Base-by-base conservation (phyloP, 257 asterid genomes). In the Nicotiana paniculata region DNA sequence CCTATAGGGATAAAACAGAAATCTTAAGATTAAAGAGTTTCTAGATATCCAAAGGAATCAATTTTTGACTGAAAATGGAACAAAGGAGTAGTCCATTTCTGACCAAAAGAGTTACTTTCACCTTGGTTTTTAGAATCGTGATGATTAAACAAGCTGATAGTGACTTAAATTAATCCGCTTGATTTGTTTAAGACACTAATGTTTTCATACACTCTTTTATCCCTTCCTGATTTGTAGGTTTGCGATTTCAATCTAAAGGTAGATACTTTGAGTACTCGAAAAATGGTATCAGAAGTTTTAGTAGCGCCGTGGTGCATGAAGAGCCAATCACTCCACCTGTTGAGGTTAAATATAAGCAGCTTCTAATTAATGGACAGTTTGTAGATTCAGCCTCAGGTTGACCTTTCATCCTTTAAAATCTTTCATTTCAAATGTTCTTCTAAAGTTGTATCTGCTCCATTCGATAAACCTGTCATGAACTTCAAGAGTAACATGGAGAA, bases 341-440 rank as follows among this genome's bases (percentile, higher is more conserved):
- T 83, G 82, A 82, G 48, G 75, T 91, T 79, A 85, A 90, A 62
- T 85, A 89, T 87, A 90, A 96, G 81, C 87, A 94, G 87, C 96
- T 91, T 81, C 87, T 92, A 9, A 93, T 92, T 83, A 91, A 91
- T 87, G 97, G 96, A 9, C 84, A 86, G 39, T 92, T 92, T 87
- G 92, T 93, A 63, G 96, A 93, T 79, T 87, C 97, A 35, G 94
- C 93, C 5, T 93, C 97, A 55, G 97, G 98, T 93, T 80, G 79
- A 68, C 39, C 21, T 9, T 77, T 70, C 12, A 18, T 61, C 58
- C 46, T 16, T 61, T 26, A 37, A 4, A 18, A 5, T 69, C 57
- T n/a, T 21, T 26, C 30, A 28, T 16, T 55, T 77, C 4, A 26
- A 24, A 15, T 30, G 46, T 63, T 46, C 74, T 33, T 53, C 11